A percentile compares a stretch with the other conserved stretches of the same genome.
phyloP scores from a whole-genome alignment of 2,329 filamentous ascomycete species.

The Cytospora schulzeri region DNA sequence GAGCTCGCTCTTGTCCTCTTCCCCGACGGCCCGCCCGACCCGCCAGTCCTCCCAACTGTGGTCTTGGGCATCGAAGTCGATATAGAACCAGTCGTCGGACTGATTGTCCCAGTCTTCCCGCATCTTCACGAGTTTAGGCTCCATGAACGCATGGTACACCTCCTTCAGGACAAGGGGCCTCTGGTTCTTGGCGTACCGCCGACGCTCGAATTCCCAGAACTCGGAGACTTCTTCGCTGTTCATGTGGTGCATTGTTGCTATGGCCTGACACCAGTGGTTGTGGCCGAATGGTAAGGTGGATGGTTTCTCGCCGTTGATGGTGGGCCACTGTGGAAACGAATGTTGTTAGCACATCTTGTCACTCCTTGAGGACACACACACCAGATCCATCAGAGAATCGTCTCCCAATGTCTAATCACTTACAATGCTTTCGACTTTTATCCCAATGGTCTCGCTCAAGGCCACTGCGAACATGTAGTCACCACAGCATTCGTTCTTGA shows the following conservation, averaged over 20 bases:
- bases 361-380: not conserved
- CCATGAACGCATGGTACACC: constrained; percentile 50
- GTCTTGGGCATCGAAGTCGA: constrained; percentile 35
- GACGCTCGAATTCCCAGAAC: constrained; percentile 55
- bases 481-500: constrained; percentile 51
- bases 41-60: constrained; percentile 38
- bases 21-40: constrained; percentile 37
- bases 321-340: constrained; percentile 45
- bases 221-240: constrained; percentile 51
- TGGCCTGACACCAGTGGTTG: constrained; percentile 57
- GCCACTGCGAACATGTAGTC: constrained; percentile 53
- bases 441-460: constrained; percentile 48
- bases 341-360: not conserved
- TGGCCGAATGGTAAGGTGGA: constrained; percentile 49
- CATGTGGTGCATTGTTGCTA: constrained; percentile 60
- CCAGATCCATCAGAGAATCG: not conserved
- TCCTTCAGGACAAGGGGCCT: constrained; percentile 48
- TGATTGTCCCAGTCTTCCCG: constrained; percentile 58
- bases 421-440: constrained; percentile 46
- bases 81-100: constrained; percentile 48
- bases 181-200: constrained; percentile 35
- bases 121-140: constrained; percentile 40
- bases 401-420: constrained; percentile 31
- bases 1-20: constrained; percentile 36
- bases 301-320: constrained; percentile 59